Evolutionary conservation across 345 rosid genomes (phyloP), one percentile per base, ranked within the genome.

Genomic region (Gynandropsis gynandra): DNA sequence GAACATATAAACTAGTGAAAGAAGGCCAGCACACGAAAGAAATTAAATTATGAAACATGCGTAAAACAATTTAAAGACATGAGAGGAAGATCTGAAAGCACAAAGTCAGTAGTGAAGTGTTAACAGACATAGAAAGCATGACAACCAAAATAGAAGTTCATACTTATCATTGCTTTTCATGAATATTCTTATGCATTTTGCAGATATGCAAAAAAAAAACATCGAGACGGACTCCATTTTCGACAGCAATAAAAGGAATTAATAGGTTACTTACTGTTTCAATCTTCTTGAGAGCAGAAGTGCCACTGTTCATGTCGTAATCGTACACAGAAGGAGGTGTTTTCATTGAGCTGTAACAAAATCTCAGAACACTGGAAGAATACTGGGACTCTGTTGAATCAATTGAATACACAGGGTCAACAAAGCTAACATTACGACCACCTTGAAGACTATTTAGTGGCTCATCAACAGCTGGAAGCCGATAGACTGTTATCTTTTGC

Each of bases 291-390:
- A 73, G 50, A 62, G 79, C 95, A 53, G 82, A 79, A 66, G 53
- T 66, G 44, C 86, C 87, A 12, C 69, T 73, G 43, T 79, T 72
- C 95, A 92, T 77, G 58, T 87, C 95, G 62, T 84, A 78, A 63
- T 82, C 87, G 17, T 82, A 84, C n/a, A 79, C 82, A 55, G 93
- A 84, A 39, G 59, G 70, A 47, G 98, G 96, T 7, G 83, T 87
- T 71, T 74, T 77, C 93, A 87, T 4, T 34, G 98, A 87, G 70
- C 84, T 79, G 73, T 87, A 90, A 56, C 67, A 39, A 60, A 80
- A 87, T 68, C 98, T 76, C 64, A 92, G 69, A 70, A 90, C 75
- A 62, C 56, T 62, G 52, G 93, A 84, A 16, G 71, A 65, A 73
- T 77, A 84, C 21, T 73, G 75, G 12, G 88, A 82, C 57, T 67